Conservation (phyloP, 2,329 filamentous ascomycete genomes). For the Arthroderma uncinatum region DNA sequence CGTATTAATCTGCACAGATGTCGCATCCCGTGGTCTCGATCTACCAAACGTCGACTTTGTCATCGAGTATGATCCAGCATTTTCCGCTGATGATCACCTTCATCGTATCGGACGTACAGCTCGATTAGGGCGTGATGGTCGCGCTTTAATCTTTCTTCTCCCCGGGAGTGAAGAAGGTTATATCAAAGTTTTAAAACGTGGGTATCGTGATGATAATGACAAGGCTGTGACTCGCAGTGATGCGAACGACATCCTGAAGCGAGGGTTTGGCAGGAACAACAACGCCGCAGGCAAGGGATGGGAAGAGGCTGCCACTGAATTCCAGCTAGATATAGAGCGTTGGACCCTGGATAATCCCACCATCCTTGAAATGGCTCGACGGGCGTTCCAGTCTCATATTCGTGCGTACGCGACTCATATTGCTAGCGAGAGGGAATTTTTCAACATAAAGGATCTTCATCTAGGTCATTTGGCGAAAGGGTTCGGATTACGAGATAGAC, state of each 20-base stretch:
- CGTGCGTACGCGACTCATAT: conserved; percentile 92
- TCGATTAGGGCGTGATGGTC: conserved; percentile 76
- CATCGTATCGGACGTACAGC: conserved; percentile 93
- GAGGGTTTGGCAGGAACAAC: conserved; percentile 46
- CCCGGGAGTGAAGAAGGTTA: conserved; percentile 91
- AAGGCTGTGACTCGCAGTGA: conserved; percentile 52
- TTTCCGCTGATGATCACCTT: conserved; percentile 83
- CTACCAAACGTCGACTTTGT: conserved; percentile 90
- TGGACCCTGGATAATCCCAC: conserved; percentile 54
- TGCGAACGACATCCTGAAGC: conserved; percentile 55
- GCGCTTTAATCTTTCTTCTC: conserved; percentile 78
- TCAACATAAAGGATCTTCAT: conserved; percentile 85
- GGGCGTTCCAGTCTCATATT: conserved; percentile 84
- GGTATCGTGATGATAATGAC: conserved; percentile 51
- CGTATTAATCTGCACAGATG: conserved; percentile 85
- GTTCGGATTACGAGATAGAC: conserved; percentile 79
- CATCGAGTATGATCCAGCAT: conserved; percentile 91
- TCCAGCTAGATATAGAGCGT: conserved; percentile 54
- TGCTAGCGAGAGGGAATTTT: conserved; percentile 69
- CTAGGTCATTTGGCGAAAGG: conserved; percentile 89
- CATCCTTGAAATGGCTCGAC: conserved; percentile 67
- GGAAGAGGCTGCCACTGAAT: conserved; percentile 56
- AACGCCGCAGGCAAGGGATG: conserved; percentile 42
- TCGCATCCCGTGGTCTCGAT: conserved; percentile 89
- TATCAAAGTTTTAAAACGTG: conserved; percentile 62